phyloP scores from a whole-genome alignment of 2,329 filamentous ascomycete species.

The Trichoderma brevicompactum region DNA sequence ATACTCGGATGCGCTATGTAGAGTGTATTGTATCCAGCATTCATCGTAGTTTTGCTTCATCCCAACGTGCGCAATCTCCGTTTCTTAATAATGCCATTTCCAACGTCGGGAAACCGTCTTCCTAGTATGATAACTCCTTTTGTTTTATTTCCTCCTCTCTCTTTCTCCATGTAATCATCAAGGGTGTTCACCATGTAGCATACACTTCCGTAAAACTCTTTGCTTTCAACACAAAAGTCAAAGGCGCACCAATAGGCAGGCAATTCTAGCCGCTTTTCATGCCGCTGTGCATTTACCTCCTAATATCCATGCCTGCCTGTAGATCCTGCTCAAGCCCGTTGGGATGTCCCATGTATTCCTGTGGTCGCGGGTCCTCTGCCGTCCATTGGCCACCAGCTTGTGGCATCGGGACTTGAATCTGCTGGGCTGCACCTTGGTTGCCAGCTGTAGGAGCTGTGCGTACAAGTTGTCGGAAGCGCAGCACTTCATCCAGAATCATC shows the following conservation, averaged over 20 bases:
- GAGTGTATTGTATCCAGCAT: conserved; percentile 15
- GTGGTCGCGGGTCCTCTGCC: conserved; percentile 62
- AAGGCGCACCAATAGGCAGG: neutral
- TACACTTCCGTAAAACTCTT: neutral
- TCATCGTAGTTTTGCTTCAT: conserved; percentile 4
- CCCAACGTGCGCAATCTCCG: neutral
- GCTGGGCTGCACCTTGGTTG: conserved; percentile 43
- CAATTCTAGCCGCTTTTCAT: neutral
- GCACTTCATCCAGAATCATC: conserved; percentile 96
- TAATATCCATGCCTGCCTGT: conserved; percentile 50
- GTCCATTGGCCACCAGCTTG: conserved; percentile 58
- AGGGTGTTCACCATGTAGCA: neutral
- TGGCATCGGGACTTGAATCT: conserved; percentile 57
- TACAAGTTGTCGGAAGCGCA: conserved; percentile 73
- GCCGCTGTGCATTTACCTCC: conserved; percentile 33
- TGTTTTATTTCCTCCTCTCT: neutral
- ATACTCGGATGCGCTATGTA: conserved; percentile 9
- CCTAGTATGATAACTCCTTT: conserved; percentile 4
- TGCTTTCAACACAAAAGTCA: conserved; percentile 4
- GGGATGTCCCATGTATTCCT: conserved; percentile 57
- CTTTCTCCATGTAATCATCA: neutral
- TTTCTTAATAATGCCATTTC: neutral
- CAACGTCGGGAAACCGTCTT: conserved; percentile 6
- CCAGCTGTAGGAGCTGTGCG: conserved; percentile 53
- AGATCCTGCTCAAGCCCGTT: conserved; percentile 63